A percentile compares a stretch with the other conserved stretches of the same genome.
phyloP scores from a whole-genome alignment of 2,329 filamentous ascomycete genomes.

The Botrytis fabae region DNA sequence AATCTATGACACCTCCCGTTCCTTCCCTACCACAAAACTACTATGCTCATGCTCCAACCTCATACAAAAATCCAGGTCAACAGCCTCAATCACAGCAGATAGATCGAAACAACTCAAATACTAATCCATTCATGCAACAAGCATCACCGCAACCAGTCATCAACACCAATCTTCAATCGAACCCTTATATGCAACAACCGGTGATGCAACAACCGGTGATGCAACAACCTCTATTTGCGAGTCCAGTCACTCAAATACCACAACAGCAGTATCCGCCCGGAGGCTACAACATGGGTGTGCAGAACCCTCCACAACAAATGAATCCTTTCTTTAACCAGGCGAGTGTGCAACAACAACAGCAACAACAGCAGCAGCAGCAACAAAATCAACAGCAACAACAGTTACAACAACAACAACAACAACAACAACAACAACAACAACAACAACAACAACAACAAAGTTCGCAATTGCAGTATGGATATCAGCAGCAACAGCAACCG shows the following conservation, averaged over 20 bases:
- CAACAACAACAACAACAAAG: not conserved
- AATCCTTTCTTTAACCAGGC: constrained; percentile 30
- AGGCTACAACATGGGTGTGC: constrained; percentile 27
- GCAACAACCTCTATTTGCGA: constrained; percentile 33
- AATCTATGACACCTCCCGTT: constrained; percentile 40
- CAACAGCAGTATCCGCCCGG: constrained; percentile 41
- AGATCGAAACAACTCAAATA: constrained; percentile 25
- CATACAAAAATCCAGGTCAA: constrained; percentile 37
- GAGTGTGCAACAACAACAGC: constrained; percentile 18
- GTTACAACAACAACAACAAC: constrained; percentile 9
- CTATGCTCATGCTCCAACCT: constrained; percentile 34
- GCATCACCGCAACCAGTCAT: constrained; percentile 23
- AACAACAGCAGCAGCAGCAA: not conserved
- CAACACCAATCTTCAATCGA: constrained; percentile 42
- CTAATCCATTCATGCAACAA: constrained; percentile 40
- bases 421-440: not conserved
- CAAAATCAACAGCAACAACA: not conserved
- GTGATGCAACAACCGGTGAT: constrained; percentile 34
- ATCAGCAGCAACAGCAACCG: constrained; percentile 21
- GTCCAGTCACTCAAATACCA: constrained; percentile 39
- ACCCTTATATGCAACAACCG: constrained; percentile 44
- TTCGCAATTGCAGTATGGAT: constrained; percentile 8
- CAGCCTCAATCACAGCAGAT: constrained; percentile 33
- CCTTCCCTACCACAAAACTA: constrained; percentile 40
- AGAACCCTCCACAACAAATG: constrained; percentile 28